Evolutionary conservation across 345 rosid genomes (phyloP).

Genomic region (Eucalyptus pauciflora): DNA sequence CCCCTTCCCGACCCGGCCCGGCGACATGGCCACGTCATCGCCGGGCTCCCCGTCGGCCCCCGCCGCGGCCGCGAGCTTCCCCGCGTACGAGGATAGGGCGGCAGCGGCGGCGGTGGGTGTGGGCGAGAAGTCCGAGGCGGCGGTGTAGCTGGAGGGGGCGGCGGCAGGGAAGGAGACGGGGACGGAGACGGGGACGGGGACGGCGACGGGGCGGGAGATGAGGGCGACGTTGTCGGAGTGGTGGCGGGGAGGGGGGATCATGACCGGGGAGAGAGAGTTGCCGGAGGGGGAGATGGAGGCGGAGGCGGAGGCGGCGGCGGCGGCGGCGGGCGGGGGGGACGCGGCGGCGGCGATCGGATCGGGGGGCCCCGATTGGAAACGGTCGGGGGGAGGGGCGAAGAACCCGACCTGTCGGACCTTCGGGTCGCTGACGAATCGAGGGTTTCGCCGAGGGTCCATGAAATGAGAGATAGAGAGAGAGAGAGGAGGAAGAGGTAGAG

Average conservation of each 20-base stretch:
- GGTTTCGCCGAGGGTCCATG: conserved; percentile 74
- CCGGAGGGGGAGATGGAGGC: conserved; percentile 42
- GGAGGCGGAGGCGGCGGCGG: conserved; percentile 9
- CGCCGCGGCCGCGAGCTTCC: not conserved
- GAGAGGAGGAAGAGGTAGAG: not conserved
- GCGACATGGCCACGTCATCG: conserved; percentile 27
- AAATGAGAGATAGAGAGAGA: not conserved
- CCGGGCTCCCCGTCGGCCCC: not conserved
- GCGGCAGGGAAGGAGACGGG: not conserved
- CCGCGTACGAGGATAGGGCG: not conserved
- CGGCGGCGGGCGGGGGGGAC: not conserved
- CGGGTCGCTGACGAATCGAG: conserved; percentile 72
- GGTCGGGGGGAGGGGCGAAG: conserved; percentile 45
- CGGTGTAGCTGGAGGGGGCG: not conserved
- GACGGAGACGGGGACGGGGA: not conserved
- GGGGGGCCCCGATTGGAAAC: conserved; percentile 18
- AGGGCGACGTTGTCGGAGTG: conserved; percentile 27
- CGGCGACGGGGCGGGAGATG: conserved; percentile 3
- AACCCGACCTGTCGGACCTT: conserved; percentile 87
- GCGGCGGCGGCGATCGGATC: conserved; percentile 9
- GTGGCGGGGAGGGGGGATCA: conserved; percentile 94
- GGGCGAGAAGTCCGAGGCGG: conserved; percentile 11
- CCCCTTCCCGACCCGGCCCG: conserved; percentile 15
- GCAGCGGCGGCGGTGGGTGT: conserved; percentile 8
- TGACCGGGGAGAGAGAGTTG: conserved; percentile 71